These are phyloP conservation scores for Lasiosphaeria hispida DNA, from an alignment of 495 filamentous ascomycete genomes.

Conservation along the genomic window DNA sequence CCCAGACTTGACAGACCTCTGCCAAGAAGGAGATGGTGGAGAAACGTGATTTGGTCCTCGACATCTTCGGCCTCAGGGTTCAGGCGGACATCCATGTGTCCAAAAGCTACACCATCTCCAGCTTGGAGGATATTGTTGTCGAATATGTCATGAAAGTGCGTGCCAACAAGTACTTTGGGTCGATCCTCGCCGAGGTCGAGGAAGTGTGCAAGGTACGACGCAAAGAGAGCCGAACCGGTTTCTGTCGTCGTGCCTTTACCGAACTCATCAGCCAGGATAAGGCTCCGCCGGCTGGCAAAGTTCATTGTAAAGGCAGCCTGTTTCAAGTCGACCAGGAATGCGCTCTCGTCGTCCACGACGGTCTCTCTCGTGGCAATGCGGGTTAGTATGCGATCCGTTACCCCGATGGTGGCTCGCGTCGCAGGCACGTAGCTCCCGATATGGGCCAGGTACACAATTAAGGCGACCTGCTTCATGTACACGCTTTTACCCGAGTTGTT, in stretches of 20 bases:
- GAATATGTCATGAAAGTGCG: slow-evolving; percentile 95
- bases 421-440: slow-evolving; percentile 91
- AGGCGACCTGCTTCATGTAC: slow-evolving; percentile 92
- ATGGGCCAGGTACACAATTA: slow-evolving; percentile 92
- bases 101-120: slow-evolving; percentile 63
- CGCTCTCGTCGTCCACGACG: slow-evolving; percentile 80
- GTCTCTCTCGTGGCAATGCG: slow-evolving; percentile 85
- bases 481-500: slow-evolving; percentile 97
- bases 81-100: slow-evolving; percentile 83
- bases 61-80: slow-evolving; percentile 56
- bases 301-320: slow-evolving; percentile 78
- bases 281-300: slow-evolving; percentile 71
- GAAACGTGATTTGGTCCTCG: slow-evolving; percentile 80
- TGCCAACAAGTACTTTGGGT: slow-evolving; percentile 83
- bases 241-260: slow-evolving; percentile 86
- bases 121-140: slow-evolving; percentile 64
- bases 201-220: slow-evolving; percentile 76
- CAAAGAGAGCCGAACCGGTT: slow-evolving; percentile 84
- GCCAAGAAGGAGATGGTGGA: slow-evolving; percentile 72
- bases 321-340: slow-evolving; percentile 90
- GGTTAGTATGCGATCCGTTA: slow-evolving; percentile 92
- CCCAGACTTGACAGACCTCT: slow-evolving; percentile 81
- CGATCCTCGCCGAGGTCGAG: slow-evolving; percentile 55
- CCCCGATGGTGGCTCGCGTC: slow-evolving; percentile 70
- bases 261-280: slow-evolving; percentile 91